Evolutionary conservation across 169 alveolate species (phyloP).

Genomic region (Perkinsus chesapeaki): DNA sequence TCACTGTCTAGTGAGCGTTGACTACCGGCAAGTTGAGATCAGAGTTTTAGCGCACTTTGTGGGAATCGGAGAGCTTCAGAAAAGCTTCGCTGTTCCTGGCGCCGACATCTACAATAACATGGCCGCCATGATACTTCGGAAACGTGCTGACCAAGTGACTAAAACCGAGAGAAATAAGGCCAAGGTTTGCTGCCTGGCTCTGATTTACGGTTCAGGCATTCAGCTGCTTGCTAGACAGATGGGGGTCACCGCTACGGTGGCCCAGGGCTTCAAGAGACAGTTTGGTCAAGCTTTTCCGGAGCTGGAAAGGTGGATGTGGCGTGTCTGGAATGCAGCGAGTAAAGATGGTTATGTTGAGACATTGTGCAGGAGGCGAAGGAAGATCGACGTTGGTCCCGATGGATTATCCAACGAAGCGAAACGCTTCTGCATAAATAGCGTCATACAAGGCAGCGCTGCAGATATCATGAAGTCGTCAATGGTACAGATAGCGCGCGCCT

Average conservation of each 20-base stretch:
- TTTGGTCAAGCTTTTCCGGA: slow-evolving; percentile 20
- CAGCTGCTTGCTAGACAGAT: slow-evolving; percentile 19
- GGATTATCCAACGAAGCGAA: not conserved
- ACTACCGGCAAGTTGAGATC: slow-evolving; percentile 26
- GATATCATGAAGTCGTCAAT: slow-evolving; percentile 23
- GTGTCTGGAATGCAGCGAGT: not conserved
- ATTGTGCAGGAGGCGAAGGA: slow-evolving; percentile 9
- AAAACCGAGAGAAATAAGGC: slow-evolving; percentile 12
- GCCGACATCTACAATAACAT: slow-evolving; percentile 22
- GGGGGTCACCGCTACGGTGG: slow-evolving; percentile 5
- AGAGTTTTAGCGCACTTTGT: slow-evolving; percentile 13
- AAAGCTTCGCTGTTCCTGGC: not conserved
- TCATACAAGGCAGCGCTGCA: slow-evolving; percentile 30
- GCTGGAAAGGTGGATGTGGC: not conserved
- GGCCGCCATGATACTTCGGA: slow-evolving; percentile 16
- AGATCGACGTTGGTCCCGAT: not conserved
- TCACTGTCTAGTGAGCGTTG: slow-evolving; percentile 20
- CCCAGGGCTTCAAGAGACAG: not conserved
- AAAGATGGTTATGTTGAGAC: slow-evolving; percentile 18
- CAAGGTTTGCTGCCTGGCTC: slow-evolving; percentile 23
- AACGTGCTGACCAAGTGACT: not conserved
- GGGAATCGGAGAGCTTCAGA: not conserved
- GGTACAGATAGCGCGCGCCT: slow-evolving; percentile 16
- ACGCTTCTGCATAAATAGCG: slow-evolving; percentile 9
- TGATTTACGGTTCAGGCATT: slow-evolving; percentile 31